phyloP scores from a whole-genome alignment of 306 rosid species.

The Trifolium pratense region DNA sequence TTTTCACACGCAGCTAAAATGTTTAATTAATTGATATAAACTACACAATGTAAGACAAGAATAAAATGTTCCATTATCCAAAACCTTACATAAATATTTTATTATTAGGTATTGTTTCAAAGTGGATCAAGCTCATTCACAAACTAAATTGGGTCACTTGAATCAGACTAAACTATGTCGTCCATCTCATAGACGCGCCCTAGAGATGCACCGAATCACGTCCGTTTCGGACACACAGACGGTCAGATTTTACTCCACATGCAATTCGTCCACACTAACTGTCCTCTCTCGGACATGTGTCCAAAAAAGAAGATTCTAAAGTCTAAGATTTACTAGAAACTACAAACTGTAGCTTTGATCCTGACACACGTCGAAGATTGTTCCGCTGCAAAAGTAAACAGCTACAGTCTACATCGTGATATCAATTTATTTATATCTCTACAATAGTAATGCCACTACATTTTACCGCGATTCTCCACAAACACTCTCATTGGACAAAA shows the following conservation, averaged over 20 bases:
- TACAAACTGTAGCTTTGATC: not conserved
- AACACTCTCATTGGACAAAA: not conserved
- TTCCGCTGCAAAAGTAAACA: not conserved
- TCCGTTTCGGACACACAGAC: too few species aligned
- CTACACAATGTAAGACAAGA: not conserved
- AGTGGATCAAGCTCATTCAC: too few species aligned
- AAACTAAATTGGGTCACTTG: too few species aligned
- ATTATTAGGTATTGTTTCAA: not conserved
- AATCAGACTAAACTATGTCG: too few species aligned
- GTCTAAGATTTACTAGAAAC: not conserved
- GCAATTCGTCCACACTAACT: too few species aligned
- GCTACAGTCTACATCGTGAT: too few species aligned
- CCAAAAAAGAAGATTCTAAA: too few species aligned
- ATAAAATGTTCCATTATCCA: not conserved
- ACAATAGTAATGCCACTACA: not conserved
- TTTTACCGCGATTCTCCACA: not conserved
- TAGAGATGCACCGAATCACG: too few species aligned
- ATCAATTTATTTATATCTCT: too few species aligned
- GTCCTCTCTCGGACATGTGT: too few species aligned
- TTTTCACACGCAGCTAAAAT: not conserved
- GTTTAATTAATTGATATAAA: not conserved
- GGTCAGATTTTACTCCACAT: too few species aligned
- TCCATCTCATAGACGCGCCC: too few species aligned
- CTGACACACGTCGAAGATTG: not conserved
- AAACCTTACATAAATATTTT: not conserved